Percentiles rank a stretch among this genome's conserved stretches.
Evolutionary conservation across 2,329 filamentous ascomycete genomes (phyloP).

Genomic region (Cladosporium phlei): DNA sequence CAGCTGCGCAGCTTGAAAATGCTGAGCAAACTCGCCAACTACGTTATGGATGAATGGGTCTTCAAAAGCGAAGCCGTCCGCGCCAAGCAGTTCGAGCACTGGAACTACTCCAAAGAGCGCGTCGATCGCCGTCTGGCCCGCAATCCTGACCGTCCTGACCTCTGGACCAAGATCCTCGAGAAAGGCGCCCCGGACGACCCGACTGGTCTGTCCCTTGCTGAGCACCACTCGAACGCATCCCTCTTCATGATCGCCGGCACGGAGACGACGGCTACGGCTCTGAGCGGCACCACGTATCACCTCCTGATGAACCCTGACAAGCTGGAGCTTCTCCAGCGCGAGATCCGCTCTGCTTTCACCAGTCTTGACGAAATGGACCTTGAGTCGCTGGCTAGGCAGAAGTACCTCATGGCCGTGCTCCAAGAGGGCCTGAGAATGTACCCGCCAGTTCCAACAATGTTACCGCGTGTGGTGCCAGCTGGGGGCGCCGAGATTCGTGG

Average conservation of each 20-base stretch:
- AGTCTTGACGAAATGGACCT: constrained; percentile 26
- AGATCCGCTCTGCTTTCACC: constrained; percentile 47
- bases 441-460: constrained; percentile 31
- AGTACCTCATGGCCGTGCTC: constrained; percentile 43
- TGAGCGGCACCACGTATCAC: constrained; percentile 67
- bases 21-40: background rate
- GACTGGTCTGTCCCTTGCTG: constrained; percentile 22
- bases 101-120: constrained; percentile 24
- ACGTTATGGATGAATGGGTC: constrained; percentile 10
- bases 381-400: constrained; percentile 20
- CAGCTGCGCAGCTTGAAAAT: constrained; percentile 6
- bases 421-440: constrained; percentile 45
- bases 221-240: constrained; percentile 31
- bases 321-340: constrained; percentile 52
- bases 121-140: constrained; percentile 26
- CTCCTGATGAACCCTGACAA: constrained; percentile 58
- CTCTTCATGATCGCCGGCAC: constrained; percentile 59
- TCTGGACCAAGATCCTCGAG: constrained; percentile 16
- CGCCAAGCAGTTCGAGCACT: constrained; percentile 21
- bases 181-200: constrained; percentile 4
- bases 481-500: constrained; percentile 27
- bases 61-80: constrained; percentile 7
- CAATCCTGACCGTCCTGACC: constrained; percentile 16
- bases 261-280: constrained; percentile 71
- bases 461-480: constrained; percentile 26